Evolutionary conservation across 495 filamentous ascomycete genomes (phyloP).

Genomic region (Podospora sp.): DNA sequence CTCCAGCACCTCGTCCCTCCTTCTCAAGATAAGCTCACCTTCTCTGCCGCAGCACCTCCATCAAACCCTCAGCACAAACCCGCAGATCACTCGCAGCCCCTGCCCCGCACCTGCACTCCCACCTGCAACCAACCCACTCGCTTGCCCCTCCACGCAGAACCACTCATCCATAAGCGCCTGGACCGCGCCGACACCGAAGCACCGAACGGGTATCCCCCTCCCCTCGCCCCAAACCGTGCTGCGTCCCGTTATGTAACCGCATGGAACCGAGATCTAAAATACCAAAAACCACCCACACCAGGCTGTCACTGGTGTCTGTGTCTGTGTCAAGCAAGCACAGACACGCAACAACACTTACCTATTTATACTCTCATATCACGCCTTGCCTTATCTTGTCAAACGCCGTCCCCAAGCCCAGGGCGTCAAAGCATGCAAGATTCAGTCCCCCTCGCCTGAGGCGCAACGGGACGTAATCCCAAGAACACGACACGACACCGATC

Average conservation of each 20-base stretch:
- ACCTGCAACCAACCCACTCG: neutral
- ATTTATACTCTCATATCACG: no score
- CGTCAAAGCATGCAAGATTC: no score
- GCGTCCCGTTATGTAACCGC: neutral
- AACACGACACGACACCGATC: no score
- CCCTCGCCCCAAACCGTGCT: neutral
- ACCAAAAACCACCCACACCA: neutral
- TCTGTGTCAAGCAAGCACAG: no score
- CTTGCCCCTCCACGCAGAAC: neutral
- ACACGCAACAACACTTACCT: no score
- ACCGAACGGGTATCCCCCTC: neutral
- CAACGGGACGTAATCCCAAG: no score
- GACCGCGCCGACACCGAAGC: neutral
- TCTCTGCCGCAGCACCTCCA: neutral
- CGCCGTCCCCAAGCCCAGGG: no score
- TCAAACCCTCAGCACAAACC: neutral
- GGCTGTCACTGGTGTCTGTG: neutral
- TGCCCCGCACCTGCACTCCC: neutral
- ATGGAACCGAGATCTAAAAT: neutral
- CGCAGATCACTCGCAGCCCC: neutral
- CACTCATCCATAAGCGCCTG: neutral
- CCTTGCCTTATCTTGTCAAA: no score
- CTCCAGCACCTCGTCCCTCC: neutral
- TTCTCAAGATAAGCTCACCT: neutral
- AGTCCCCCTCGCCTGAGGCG: no score